Evolutionary conservation across 805 yeast genomes (phyloP).

Genomic region (Myxozyma kluyveri): DNA sequence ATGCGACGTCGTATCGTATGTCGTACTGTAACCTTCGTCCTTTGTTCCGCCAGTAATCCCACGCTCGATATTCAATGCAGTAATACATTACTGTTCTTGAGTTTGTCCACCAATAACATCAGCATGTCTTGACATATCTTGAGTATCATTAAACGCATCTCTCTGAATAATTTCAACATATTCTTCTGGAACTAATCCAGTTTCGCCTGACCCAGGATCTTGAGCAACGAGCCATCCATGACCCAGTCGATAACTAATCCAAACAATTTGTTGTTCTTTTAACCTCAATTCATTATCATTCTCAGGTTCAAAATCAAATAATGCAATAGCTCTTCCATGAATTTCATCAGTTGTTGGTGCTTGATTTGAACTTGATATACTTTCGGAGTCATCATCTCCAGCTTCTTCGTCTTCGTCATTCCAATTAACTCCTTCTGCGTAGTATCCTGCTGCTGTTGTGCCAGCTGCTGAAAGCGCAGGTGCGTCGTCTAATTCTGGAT

Average conservation of each 20-base stretch:
- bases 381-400: background rate
- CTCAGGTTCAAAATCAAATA: constrained; percentile 88
- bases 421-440: background rate
- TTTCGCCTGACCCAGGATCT: constrained; percentile 61
- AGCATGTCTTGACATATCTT: constrained; percentile 11
- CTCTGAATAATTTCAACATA: constrained; percentile 60
- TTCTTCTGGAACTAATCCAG: constrained; percentile 94
- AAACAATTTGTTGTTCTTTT: constrained; percentile 74
- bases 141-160: constrained; percentile 23
- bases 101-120: background rate
- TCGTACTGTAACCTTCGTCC: background rate
- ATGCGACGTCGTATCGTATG: background rate
- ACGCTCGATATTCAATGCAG: too few species aligned
- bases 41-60: too few species aligned
- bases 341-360: constrained; percentile 39
- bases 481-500: background rate
- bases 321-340: constrained; percentile 72
- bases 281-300: constrained; percentile 87
- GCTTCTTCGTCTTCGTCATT: background rate
- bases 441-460: background rate
- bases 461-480: too few species aligned
- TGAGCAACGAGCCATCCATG: constrained; percentile 98
- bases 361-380: background rate
- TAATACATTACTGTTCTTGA: too few species aligned
- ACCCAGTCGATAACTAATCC: constrained; percentile 88